phyloP scores from a whole-genome alignment of 352 stramenopile genomes.

The Phytopythium cucurbitacearum region DNA sequence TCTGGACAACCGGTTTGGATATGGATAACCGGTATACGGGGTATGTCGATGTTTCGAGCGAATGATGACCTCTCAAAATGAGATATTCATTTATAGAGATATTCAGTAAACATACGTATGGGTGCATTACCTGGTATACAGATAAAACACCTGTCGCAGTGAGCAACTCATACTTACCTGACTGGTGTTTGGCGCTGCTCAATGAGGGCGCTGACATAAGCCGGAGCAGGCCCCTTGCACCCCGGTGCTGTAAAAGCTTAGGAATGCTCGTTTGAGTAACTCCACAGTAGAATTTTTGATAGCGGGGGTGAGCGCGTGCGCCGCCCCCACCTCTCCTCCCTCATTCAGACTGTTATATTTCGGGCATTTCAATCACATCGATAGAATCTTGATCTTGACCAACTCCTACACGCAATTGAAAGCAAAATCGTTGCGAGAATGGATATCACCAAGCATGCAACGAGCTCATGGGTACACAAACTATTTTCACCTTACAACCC shows the following conservation, averaged over 20 bases:
- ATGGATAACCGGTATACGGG: too few species aligned
- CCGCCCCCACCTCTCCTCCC: conserved; percentile 35
- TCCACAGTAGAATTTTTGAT: conserved; percentile 84
- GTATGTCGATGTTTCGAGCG: too few species aligned
- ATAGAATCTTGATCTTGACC: not conserved
- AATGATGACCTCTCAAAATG: too few species aligned
- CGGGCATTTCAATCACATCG: not conserved
- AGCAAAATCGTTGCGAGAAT: too few species aligned
- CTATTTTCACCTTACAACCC: too few species aligned
- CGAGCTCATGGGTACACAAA: too few species aligned
- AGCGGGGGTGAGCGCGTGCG: conserved; percentile 68
- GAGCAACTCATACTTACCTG: conserved; percentile 74
- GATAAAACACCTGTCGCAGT: not conserved
- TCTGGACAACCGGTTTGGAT: too few species aligned
- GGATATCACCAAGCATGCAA: too few species aligned
- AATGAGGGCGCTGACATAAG: conserved; percentile 82
- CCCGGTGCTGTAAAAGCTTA: conserved; percentile 85
- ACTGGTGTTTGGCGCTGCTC: conserved; percentile 82
- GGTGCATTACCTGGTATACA: not conserved
- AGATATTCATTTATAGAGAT: not conserved
- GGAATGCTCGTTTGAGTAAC: conserved; percentile 79
- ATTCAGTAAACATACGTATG: not conserved
- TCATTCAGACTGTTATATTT: conserved; percentile 5
- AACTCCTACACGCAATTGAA: too few species aligned
- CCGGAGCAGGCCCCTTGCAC: conserved; percentile 85